Conservation (phyloP, 768 basidiomycete genomes). For the Lentinula lateritia region DNA sequence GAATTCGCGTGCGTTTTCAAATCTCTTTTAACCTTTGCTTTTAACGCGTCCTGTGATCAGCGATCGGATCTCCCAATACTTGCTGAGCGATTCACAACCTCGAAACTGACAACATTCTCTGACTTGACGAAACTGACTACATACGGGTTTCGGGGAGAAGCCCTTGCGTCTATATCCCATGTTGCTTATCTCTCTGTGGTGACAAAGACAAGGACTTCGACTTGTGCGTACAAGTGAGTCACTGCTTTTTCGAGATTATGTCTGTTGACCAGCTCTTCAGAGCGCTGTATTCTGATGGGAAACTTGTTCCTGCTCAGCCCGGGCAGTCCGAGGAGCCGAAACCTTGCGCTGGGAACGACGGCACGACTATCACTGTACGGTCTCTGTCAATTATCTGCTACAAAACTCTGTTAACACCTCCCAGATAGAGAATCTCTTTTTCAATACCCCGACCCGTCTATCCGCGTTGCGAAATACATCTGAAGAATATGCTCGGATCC, state of each 20-base stretch:
- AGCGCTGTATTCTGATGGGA: constrained; percentile 78
- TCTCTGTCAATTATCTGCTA: not conserved
- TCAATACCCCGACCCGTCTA: constrained; percentile 84
- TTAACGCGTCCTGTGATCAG: constrained; percentile 31
- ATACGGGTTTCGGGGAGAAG: constrained; percentile 97
- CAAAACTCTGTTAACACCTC: not conserved
- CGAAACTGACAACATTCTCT: constrained; percentile 81
- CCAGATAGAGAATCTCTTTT: constrained; percentile 94
- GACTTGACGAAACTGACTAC: constrained; percentile 83
- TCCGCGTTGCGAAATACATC: constrained; percentile 78
- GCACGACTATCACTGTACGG: constrained; percentile 78
- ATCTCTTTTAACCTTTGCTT: not conserved
- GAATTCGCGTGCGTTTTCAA: constrained; percentile 65
- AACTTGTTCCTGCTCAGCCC: constrained; percentile 61
- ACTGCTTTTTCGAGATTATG: not conserved
- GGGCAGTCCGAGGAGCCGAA: constrained; percentile 74
- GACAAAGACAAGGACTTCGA: constrained; percentile 82
- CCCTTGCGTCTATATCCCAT: constrained; percentile 92
- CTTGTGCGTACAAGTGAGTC: constrained; percentile 90
- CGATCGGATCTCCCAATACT: constrained; percentile 86
- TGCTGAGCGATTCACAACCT: constrained; percentile 93
- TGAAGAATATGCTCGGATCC: constrained; percentile 88
- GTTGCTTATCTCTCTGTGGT: constrained; percentile 83
- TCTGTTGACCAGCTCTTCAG: constrained; percentile 30
- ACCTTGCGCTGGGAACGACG: constrained; percentile 91